Evolutionary conservation across 2,329 filamentous ascomycete genomes (phyloP), one percentile per base, ranked within the genome.

Genomic region (Ophiocordyceps sinensis): DNA sequence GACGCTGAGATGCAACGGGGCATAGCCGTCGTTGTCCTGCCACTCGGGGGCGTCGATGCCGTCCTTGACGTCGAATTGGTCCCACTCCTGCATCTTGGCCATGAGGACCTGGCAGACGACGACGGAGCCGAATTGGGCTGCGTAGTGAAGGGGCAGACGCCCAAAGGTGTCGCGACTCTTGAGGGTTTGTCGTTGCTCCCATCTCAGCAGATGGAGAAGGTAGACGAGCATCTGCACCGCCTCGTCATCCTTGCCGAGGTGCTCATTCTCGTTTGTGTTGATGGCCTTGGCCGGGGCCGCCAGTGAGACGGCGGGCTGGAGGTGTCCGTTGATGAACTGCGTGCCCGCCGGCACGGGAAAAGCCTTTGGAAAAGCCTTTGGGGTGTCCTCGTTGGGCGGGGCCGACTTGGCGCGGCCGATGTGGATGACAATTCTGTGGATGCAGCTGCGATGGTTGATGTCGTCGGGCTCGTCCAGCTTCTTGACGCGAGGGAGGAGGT

Each of bases 21-120:
- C 85, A 59, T 82, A 86, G 15, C 91, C 89, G 53, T 96, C 91
- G 17, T 78, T 75, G 56, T 98, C 91, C 61, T 95, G 89, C 89
- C 89, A 96, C 45, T 79, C 71, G 1, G 77, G 71, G 0, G 85
- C 83, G 57, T 96, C 89, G 39, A 98, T 93, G 10, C 88, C 88
- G 46, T 86, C 71, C 30, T 79, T 76, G 26, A 88, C 79, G 53
- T 94, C 74, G 53, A 94, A 94, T 51, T 93, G 79, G 14, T 75
- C 75, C 89, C 89, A 96, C 21, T 79, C 73, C 56, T 89, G 84
- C 79, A 98, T 88, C 52, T 82, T 81, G 47, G 81, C 78, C 65
- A 95, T 88, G 49, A 96, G 74, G 21, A 88, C 71, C 55, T 94
- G 75, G 54, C 86, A 94, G 10, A 95, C 80, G n/a, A 86, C 76